A percentile compares a stretch with the other conserved stretches of the same genome.
Conservation (phyloP, 768 basidiomycete genomes). For the Macrocybe gigantea region DNA sequence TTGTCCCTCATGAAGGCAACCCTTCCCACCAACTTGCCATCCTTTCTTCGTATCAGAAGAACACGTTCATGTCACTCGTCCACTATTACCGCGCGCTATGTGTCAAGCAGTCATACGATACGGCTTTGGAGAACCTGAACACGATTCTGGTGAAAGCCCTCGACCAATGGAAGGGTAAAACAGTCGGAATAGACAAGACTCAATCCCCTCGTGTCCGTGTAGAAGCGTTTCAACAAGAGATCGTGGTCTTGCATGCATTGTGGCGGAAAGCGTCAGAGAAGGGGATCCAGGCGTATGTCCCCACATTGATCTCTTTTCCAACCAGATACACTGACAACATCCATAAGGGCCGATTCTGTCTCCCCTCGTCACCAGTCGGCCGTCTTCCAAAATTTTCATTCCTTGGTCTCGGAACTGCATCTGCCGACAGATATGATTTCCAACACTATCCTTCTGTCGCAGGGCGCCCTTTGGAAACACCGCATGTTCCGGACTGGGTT, state of each 20-base stretch:
- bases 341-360: constrained; percentile 41
- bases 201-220: constrained; percentile 47
- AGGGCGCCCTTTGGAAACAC: constrained; percentile 83
- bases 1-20: constrained; percentile 88
- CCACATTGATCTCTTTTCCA: constrained; percentile 1
- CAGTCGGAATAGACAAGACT: constrained; percentile 30
- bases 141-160: constrained; percentile 63
- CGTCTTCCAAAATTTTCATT: constrained; percentile 50
- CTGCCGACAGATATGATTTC: constrained; percentile 74
- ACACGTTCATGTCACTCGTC: constrained; percentile 73
- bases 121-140: constrained; percentile 80
- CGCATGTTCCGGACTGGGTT: constrained; percentile 55
- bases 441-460: constrained; percentile 64
- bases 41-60: constrained; percentile 76
- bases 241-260: constrained; percentile 73
- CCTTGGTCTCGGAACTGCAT: constrained; percentile 59
- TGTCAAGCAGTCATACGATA: constrained; percentile 79
- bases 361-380: constrained; percentile 39
- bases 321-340: constrained; percentile 6
- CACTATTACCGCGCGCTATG: constrained; percentile 93
- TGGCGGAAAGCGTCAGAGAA: constrained; percentile 57
- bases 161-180: constrained; percentile 49
- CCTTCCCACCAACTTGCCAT: constrained; percentile 96
- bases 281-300: constrained; percentile 51
- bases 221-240: constrained; percentile 63